A percentile compares a stretch with the other conserved stretches of the same genome.
phyloP scores from a whole-genome alignment of 2,329 filamentous ascomycete species.

The Botrytis tulipae region DNA sequence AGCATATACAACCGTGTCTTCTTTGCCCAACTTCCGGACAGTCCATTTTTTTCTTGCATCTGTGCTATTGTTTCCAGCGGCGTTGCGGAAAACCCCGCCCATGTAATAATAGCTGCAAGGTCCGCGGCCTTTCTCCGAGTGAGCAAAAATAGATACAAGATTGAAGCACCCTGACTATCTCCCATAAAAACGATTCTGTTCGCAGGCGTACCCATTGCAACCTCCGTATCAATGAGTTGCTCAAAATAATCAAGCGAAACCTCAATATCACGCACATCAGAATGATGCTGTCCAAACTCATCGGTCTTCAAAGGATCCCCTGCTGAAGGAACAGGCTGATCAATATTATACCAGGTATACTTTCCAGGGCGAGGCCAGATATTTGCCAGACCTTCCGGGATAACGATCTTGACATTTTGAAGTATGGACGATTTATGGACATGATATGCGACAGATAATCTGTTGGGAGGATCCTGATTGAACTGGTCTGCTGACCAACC shows the following conservation, averaged over 20 bases:
- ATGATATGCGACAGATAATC: conserved; percentile 21
- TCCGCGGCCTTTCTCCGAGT: conserved; percentile 14
- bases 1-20: conserved; percentile 24
- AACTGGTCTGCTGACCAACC: conserved; percentile 19
- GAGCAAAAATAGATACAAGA: conserved; percentile 23
- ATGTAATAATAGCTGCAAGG: conserved; percentile 21
- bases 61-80: conserved; percentile 19
- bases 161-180: conserved; percentile 24
- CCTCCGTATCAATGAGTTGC: conserved; percentile 20
- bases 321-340: conserved; percentile 16
- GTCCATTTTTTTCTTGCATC: conserved; percentile 20
- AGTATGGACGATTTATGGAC: conserved; percentile 22
- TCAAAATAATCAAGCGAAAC: conserved; percentile 22
- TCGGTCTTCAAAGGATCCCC: conserved; percentile 14
- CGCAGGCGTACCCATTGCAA: conserved; percentile 14
- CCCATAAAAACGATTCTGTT: conserved; percentile 24
- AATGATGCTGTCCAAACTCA: conserved; percentile 10
- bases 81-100: conserved; percentile 19
- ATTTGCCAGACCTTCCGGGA: conserved; percentile 22
- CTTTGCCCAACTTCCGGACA: conserved; percentile 22
- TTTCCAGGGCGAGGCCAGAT: conserved; percentile 10
- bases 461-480: conserved; percentile 19
- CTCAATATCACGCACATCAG: conserved; percentile 24
- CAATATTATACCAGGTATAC: conserved; percentile 24
- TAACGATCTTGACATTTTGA: conserved; percentile 24